Base-by-base conservation (phyloP, 768 basidiomycete genomes). In the Agrocybe pediades region DNA sequence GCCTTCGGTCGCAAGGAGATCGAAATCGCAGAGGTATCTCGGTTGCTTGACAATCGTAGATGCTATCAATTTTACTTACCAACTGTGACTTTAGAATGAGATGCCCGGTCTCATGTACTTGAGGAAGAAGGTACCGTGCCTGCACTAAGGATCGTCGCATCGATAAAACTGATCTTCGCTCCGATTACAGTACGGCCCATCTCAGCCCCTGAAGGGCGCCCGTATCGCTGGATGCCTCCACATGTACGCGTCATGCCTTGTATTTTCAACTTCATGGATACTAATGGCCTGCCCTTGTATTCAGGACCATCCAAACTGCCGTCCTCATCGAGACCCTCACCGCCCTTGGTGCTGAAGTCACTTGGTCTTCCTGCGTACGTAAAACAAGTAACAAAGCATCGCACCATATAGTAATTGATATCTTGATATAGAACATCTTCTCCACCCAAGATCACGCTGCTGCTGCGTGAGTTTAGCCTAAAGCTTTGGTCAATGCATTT, bases 1-100 rank as follows among this genome's bases (percentile, higher is more conserved):
- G 96, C 96, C 56, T 99, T 98, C 76, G 94, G 96, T 74, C 94
- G 96, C 81, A 99, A 99, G 81, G 96, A 99, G 80, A 92, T 99
- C 66, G 88, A 96, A 79, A 91, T 99, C 74, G 96, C 96, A 59
- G 96, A 99, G 88, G 95, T 96, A 72, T 70, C 46, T 49, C 27
- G 46, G 30, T 45, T 55, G 41, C 40, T 24, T 30, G 23, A 41
- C 41, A 41, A 54, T 30, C 42, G 19, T 29, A 45, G 46, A 39
- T 60, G 46, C 47, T 56, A 54, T 46, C 49, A 40, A 39, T 60
- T 47, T 41, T 56, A 59, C 57, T 56, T 59, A 46, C 53, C 48
- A 53, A 47, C 54, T 54, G 40, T 56, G n/a, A 13, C 46, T 42
- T 23, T 53, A 93, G 90, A 84, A 88, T 81, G 92, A 94, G 74